phyloP scores from a whole-genome alignment of 2,329 filamentous ascomycete species.

The Fusarium guadeloupense region DNA sequence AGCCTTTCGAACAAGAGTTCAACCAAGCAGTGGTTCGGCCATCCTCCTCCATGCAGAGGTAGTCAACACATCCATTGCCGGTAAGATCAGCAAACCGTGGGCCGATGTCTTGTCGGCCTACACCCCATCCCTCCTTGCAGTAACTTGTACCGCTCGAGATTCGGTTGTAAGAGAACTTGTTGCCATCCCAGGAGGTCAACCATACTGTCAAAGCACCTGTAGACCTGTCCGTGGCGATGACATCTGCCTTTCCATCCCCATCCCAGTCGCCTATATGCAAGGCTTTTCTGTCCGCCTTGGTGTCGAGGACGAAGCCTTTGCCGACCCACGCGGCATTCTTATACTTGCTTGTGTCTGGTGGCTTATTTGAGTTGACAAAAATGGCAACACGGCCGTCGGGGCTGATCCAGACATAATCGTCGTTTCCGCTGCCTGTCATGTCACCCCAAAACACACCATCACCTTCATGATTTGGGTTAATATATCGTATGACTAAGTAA shows the following conservation, averaged over 20 bases:
- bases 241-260: conserved; percentile 9
- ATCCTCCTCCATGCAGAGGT: not conserved
- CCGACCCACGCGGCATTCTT: conserved; percentile 1
- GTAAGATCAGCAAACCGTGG: not conserved
- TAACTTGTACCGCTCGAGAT: not conserved
- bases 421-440: too few species aligned
- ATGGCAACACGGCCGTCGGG: too few species aligned
- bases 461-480: too few species aligned
- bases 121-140: too few species aligned
- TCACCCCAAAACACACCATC: too few species aligned
- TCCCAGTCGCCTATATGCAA: conserved; percentile 9
- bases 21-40: not conserved
- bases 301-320: too few species aligned
- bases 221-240: not conserved
- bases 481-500: too few species aligned
- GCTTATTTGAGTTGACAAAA: too few species aligned
- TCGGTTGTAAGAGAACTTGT: too few species aligned
- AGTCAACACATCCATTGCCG: not conserved
- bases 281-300: not conserved
- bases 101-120: not conserved
- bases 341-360: not conserved
- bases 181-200: too few species aligned
- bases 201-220: conserved; percentile 2
- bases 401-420: too few species aligned
- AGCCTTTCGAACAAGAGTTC: not conserved